Evolutionary conservation across 192 early-diverging fungal genomes (phyloP).

Genomic region (Rhizophlyctis rosea): DNA sequence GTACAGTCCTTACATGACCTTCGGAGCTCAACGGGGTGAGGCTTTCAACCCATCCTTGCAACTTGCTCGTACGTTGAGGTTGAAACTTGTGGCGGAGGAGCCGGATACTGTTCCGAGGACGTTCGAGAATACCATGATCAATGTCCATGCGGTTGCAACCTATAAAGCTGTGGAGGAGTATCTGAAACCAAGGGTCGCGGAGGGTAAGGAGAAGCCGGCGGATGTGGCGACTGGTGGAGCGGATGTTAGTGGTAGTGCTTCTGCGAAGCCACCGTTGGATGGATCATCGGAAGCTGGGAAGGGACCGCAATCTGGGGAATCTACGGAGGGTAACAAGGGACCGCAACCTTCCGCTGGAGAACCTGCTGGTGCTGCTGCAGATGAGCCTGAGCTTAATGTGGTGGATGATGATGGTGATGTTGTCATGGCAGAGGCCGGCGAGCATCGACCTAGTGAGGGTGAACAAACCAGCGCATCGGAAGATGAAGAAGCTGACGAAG

Average conservation of each 20-base stretch:
- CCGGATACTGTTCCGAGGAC: conserved; percentile 42
- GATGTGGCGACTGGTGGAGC: conserved; percentile 2
- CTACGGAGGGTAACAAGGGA: no score
- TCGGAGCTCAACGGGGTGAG: conserved; percentile 4
- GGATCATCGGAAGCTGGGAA: conserved; percentile 18
- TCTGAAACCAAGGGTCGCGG: conserved; percentile 59
- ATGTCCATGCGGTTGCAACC: conserved; percentile 82
- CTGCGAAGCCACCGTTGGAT: conserved; percentile 14
- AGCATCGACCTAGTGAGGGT: neutral
- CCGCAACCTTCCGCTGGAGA: no score
- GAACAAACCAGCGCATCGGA: neutral
- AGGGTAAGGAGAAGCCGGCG: neutral
- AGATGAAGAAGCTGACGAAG: conserved; percentile 30
- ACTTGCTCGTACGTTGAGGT: conserved; percentile 72
- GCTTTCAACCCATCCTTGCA: conserved; percentile 42
- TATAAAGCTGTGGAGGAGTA: conserved; percentile 81
- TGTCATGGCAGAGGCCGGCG: conserved; percentile 26
- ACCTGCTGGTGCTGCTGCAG: conserved; percentile 1
- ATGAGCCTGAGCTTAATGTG: neutral
- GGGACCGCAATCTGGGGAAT: no score
- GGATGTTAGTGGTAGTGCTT: conserved; percentile 10
- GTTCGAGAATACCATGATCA: conserved; percentile 61
- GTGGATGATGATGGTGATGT: conserved; percentile 21
- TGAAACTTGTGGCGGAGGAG: conserved; percentile 58
- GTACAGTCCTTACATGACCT: neutral